A percentile compares a stretch with the other conserved stretches of the same genome.
Evolutionary conservation across 495 filamentous ascomycete species (phyloP).

Genomic region (Hypoxylon perforatum): DNA sequence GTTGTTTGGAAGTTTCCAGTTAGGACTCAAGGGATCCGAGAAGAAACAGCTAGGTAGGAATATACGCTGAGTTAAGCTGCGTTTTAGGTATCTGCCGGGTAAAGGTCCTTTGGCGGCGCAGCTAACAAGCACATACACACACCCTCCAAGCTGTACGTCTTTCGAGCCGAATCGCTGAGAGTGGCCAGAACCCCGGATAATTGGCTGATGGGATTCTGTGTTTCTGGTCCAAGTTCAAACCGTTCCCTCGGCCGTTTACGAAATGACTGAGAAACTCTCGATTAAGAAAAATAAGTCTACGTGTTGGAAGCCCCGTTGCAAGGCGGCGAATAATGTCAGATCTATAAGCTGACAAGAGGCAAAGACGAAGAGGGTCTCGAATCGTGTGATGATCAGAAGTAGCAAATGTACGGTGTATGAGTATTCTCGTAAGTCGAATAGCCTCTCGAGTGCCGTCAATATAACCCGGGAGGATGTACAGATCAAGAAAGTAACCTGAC

Average conservation of each 20-base stretch:
- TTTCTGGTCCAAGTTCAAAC: constrained; percentile 27
- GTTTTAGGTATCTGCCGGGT: constrained; percentile 42
- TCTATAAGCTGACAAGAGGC: constrained; percentile 39
- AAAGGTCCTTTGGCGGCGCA: constrained; percentile 41
- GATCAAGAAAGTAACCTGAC: constrained; percentile 36
- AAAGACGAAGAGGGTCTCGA: constrained; percentile 8
- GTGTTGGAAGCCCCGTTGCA: constrained; percentile 20
- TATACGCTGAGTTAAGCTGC: constrained; percentile 32
- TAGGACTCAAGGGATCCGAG: constrained; percentile 10
- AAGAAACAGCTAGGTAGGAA: constrained; percentile 23
- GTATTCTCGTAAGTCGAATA: constrained; percentile 27
- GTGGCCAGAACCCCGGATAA: constrained; percentile 42
- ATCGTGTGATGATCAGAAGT: constrained; percentile 34
- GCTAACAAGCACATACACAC: constrained; percentile 37
- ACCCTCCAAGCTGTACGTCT: constrained; percentile 35
- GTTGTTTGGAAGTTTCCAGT: constrained; percentile 5
- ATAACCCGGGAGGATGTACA: constrained; percentile 22
- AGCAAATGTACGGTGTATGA: constrained; percentile 25
- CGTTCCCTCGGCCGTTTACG: constrained; percentile 14
- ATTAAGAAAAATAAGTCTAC: constrained; percentile 24
- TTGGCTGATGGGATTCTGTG: constrained; percentile 27
- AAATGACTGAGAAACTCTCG: constrained; percentile 6
- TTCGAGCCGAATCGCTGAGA: constrained; percentile 38
- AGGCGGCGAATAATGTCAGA: constrained; percentile 38
- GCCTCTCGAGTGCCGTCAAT: constrained; percentile 20